Percentiles rank a stretch among this genome's conserved stretches.
phyloP scores from a whole-genome alignment of 306 rosid genomes.

The Vigna reflexopilosa region DNA sequence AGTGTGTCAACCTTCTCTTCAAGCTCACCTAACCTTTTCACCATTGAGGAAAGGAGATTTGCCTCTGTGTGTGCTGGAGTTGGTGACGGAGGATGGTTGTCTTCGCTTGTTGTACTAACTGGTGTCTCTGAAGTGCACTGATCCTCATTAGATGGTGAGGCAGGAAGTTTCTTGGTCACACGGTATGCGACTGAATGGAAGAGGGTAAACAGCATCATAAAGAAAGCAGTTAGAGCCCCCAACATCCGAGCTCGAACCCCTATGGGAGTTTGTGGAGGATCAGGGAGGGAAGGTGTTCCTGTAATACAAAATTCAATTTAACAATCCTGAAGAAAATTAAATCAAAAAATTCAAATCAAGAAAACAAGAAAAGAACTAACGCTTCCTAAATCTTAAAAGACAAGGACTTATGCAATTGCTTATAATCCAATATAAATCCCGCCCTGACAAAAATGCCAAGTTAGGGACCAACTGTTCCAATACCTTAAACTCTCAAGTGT shows the following conservation, averaged over 20 bases:
- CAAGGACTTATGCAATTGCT: background rate
- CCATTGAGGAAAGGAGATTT: conserved; percentile 64
- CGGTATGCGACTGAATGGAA: conserved; percentile 53
- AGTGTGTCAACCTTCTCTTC: conserved; percentile 86
- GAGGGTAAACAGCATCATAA: conserved; percentile 60
- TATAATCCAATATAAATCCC: conserved; percentile 12
- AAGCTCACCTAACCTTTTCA: conserved; percentile 79
- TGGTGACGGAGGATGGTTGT: conserved; percentile 53
- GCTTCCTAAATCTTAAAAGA: conserved; percentile 22
- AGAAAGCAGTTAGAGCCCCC: conserved; percentile 69
- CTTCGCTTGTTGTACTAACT: conserved; percentile 52
- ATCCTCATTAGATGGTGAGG: conserved; percentile 43
- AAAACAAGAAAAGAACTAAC: conserved; percentile 28
- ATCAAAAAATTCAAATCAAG: conserved; percentile 25
- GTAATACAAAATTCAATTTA: conserved; percentile 42
- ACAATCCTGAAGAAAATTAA: conserved; percentile 13
- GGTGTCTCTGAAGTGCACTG: conserved; percentile 48
- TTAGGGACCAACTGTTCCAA: conserved; percentile 5
- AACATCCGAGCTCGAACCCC: conserved; percentile 61
- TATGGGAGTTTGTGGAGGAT: conserved; percentile 53
- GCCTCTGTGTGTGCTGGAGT: conserved; percentile 49
- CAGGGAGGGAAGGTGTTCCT: conserved; percentile 63
- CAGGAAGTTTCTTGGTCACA: conserved; percentile 62
- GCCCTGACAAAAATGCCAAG: conserved; percentile 23
- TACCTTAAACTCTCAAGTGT: conserved; percentile 11